phyloP scores from a whole-genome alignment of 257 asterid species.

The Eucommia ulmoides region DNA sequence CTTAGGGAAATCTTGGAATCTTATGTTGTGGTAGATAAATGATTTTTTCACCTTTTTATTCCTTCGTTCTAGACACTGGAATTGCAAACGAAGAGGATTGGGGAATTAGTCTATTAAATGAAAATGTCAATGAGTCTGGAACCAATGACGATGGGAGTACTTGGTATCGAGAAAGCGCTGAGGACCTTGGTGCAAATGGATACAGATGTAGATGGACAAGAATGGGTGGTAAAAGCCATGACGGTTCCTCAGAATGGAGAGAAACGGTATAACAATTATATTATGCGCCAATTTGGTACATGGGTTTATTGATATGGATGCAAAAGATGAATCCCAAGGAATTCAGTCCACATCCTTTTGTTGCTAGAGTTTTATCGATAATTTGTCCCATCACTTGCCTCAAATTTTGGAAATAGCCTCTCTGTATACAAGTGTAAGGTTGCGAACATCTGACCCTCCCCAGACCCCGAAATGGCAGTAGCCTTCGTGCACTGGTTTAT shows the following conservation, averaged over 20 bases:
- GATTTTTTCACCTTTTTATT: not conserved
- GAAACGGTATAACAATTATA: constrained; percentile 56
- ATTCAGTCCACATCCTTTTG: not conserved
- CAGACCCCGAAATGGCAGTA: too few species aligned
- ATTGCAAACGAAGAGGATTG: constrained; percentile 96
- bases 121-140: constrained; percentile 62
- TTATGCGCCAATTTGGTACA: constrained; percentile 4
- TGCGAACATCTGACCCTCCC: too few species aligned
- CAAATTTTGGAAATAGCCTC: too few species aligned
- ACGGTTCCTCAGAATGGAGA: constrained; percentile 81
- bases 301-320: not conserved
- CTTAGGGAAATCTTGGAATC: not conserved
- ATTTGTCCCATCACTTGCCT: too few species aligned
- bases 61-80: constrained; percentile 61
- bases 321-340: not conserved
- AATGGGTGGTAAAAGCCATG: constrained; percentile 87
- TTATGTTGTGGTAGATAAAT: not conserved
- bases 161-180: constrained; percentile 87
- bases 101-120: constrained; percentile 77
- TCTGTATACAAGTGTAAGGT: too few species aligned
- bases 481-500: too few species aligned
- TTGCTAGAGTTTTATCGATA: not conserved
- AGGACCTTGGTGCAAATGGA: constrained; percentile 92
- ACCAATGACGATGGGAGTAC: constrained; percentile 83
- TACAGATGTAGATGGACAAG: constrained; percentile 87